These are phyloP conservation scores for Lepiota venenata DNA, from an alignment of 768 basidiomycete genomes.

Conservation along the genomic window DNA sequence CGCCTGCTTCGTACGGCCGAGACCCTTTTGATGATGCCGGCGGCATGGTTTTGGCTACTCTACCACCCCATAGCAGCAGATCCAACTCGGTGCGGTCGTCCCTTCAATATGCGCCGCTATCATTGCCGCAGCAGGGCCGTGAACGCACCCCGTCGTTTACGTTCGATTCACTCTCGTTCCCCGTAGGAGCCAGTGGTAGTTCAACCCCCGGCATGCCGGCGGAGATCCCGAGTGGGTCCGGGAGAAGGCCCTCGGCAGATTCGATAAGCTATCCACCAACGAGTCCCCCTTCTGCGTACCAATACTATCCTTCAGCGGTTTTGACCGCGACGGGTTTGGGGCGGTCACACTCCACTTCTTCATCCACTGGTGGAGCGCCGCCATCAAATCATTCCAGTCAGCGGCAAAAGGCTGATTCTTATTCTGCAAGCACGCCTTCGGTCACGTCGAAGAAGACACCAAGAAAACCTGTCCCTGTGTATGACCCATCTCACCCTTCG, in stretches of 20 bases:
- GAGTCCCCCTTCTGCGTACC: slow-evolving; percentile 15
- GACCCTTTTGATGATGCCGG: slow-evolving; percentile 19
- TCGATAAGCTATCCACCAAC: slow-evolving; percentile 17
- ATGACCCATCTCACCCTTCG: slow-evolving; percentile 29
- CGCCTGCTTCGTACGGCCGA: slow-evolving; percentile 3
- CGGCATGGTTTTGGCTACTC: slow-evolving; percentile 17
- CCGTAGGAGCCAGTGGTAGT: neutral
- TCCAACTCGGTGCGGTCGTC: slow-evolving; percentile 14
- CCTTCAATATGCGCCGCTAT: neutral
- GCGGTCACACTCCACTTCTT: slow-evolving; percentile 9
- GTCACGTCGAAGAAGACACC: slow-evolving; percentile 25
- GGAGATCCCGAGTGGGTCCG: neutral
- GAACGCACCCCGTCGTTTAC: neutral
- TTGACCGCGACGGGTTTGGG: neutral
- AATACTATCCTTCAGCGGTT: neutral
- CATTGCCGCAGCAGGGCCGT: neutral
- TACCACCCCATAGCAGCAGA: slow-evolving; percentile 16
- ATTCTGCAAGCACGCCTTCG: slow-evolving; percentile 17
- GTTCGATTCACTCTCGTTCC: neutral
- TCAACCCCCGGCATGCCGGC: neutral
- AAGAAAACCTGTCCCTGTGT: slow-evolving; percentile 58
- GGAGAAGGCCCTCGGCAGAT: slow-evolving; percentile 23
- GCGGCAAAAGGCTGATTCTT: slow-evolving; percentile 21
- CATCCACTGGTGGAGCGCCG: slow-evolving; percentile 4
- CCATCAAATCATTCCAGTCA: neutral